Base-by-base conservation (phyloP, 2,329 filamentous ascomycete species). In the Alternaria sp. region DNA sequence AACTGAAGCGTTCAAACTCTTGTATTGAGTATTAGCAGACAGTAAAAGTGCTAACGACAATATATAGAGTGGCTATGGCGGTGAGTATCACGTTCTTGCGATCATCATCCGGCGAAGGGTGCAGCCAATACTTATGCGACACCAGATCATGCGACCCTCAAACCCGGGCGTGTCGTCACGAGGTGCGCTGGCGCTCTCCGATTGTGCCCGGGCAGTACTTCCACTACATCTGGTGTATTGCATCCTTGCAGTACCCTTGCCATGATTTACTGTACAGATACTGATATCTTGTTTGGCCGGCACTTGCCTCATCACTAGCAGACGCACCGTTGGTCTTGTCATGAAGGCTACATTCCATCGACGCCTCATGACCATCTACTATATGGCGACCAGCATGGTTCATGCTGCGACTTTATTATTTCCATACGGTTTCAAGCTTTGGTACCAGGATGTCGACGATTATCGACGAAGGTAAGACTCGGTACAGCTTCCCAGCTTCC, bases 141-240 rank as follows among this genome's bases (percentile, higher is more conserved):
- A 18, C 26, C 41, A 53, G 63, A 71, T 72, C 70, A 71, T 66
- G 69, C 63, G 69, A 58, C 43, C 45, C 47, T 26, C 47, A 37
- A 56, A 63, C 53, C 51, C 58, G 46, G 57, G 45, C 44, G 41
- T 60, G 21, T 54, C 60, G 63, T 73, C 71, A 73, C 71, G 70
- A 68, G 71, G 55, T 72, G 63, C 46, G 71, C 55, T 72, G 70
- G 67, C 70, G 68, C 28, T 45, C 57, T 50, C 63, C 64, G 63
- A 65, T 64, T 43, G 41, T 49, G 51, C 49, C 58, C 63, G 63
- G 49, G 49, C 28, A 37, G 49, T 37, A 37, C 18, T 41, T 41
- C 37, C 37, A 41, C 37, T 11, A 18, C 9, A 41, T 41, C 6
- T 41, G 37, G 37, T 41, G 4, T 18, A 41, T 18, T 18, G 15